These are phyloP conservation scores for Physcomitrellopsis africana DNA, from an alignment of 225 moss, liverwort and hornwort species.

Conservation along the genomic window DNA sequence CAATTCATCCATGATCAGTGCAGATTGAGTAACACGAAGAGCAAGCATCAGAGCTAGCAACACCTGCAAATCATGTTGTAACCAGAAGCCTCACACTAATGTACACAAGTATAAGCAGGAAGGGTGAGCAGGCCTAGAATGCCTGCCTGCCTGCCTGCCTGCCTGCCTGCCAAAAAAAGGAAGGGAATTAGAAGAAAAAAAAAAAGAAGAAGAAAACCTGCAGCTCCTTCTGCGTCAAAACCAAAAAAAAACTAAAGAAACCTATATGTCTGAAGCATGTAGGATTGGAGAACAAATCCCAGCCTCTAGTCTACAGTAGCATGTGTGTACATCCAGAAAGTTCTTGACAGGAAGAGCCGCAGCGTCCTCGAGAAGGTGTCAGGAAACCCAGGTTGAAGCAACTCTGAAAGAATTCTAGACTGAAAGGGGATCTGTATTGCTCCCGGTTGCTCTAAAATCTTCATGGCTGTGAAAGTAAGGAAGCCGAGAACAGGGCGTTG, in stretches of 20 bases:
- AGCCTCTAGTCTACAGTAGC: slow-evolving; percentile 7
- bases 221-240: slow-evolving; percentile 5
- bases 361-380: not conserved
- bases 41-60: too few species aligned
- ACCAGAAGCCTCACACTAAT: slow-evolving; percentile 7
- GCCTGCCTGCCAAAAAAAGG: not conserved
- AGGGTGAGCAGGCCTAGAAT: too few species aligned
- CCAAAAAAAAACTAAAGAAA: not conserved
- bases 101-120: slow-evolving; percentile 18
- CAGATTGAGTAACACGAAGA: too few species aligned
- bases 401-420: slow-evolving; percentile 12
- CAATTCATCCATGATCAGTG: too few species aligned
- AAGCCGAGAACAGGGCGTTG: slow-evolving; percentile 26
- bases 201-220: slow-evolving; percentile 12
- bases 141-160: too few species aligned
- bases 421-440: slow-evolving; percentile 31
- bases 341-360: not conserved
- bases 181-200: slow-evolving; percentile 30
- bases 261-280: not conserved
- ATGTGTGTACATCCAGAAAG: slow-evolving; percentile 26
- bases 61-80: too few species aligned
- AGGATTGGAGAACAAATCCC: slow-evolving; percentile 19
- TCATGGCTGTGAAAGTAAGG: slow-evolving; percentile 3
- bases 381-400: slow-evolving; percentile 22
- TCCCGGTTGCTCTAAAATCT: slow-evolving; percentile 27